Conservation (phyloP, 768 basidiomycete species). For the Artomyces pyxidatus region DNA sequence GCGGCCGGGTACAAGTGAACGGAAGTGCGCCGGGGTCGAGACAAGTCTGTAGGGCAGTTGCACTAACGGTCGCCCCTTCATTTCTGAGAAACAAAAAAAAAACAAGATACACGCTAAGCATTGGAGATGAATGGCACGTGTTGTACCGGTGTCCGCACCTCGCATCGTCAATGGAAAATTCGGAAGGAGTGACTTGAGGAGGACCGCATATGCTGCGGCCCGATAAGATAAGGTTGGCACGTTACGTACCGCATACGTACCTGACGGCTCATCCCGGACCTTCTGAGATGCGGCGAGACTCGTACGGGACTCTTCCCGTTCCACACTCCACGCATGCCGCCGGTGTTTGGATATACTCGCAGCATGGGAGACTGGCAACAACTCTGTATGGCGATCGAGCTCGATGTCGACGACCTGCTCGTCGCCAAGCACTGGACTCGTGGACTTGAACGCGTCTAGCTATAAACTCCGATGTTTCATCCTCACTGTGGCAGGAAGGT, state of each 20-base stretch:
- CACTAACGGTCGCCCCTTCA: slow-evolving; percentile 23
- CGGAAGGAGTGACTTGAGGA: not conserved
- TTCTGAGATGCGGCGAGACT: no score
- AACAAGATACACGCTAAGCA: not conserved
- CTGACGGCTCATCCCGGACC: no score
- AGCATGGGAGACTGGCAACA: slow-evolving; percentile 24
- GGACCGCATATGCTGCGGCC: not conserved
- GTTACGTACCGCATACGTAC: no score
- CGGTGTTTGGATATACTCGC: slow-evolving; percentile 12
- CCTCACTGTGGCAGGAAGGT: not conserved
- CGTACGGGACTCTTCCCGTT: no score
- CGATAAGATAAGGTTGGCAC: not conserved
- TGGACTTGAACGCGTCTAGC: slow-evolving; percentile 35
- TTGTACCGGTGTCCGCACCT: no score
- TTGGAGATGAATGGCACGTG: not conserved
- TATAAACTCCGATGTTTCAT: slow-evolving; percentile 12
- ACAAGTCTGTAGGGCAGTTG: slow-evolving; percentile 33
- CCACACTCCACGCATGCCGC: slow-evolving; percentile 8
- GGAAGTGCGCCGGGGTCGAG: slow-evolving; percentile 26
- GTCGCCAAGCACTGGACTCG: slow-evolving; percentile 32
- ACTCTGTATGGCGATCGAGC: slow-evolving; percentile 33
- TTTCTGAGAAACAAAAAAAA: slow-evolving; percentile 22
- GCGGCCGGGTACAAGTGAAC: slow-evolving; percentile 31
- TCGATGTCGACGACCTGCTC: slow-evolving; percentile 45
- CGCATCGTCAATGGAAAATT: not conserved